Evolutionary conservation across 208 protist genomes (phyloP), one percentile per base, ranked within the genome.

Genomic region (Wallacemonas collosoma): DNA sequence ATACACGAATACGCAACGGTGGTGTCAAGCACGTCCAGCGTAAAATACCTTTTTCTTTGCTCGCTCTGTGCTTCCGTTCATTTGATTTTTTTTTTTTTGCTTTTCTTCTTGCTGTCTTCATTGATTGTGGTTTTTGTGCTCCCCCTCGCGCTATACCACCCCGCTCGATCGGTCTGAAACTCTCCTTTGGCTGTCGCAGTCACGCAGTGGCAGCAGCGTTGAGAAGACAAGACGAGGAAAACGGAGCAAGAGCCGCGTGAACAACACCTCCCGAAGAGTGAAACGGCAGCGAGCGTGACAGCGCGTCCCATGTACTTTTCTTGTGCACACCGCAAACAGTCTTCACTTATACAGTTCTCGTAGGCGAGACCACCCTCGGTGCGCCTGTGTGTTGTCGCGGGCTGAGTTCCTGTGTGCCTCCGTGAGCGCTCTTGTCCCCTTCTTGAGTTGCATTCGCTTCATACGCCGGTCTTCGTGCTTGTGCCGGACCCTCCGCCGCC

Each of bases 1-100:
- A 9, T 35, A 41, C 44, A 60, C 48, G 45, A 70, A 60, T 11
- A 51, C 6, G 3, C 45, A 61, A 38, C 35, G 36, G n/a, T 17
- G 45, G 8, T 26, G 26, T 0, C 26, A 26, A 26, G 26, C 26
- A 26, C 26, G 0, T 26, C 26, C 26, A 26, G 26, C 26, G 26
- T 26, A 0, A 26, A 26, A 26, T 26, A 26, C 26, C 26, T 26
- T 26, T 26, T 26, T 26, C 26, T 26, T 26, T 26, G 26, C 26
- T 26, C 26, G 26, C 26, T 26, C 26, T 26, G 26, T 0, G 26
- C 0, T 26, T 26, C 26, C 26, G 26, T 61, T 58, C 66, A 36
- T 71, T 56, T 60, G 4, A 14, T 54, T 70, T 70, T 40, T 70
- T 17, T 58, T 57, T 14, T 70, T 55, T 39, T 58, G 58, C 65